Percentiles rank a stretch among this genome's conserved stretches.
Conservation (phyloP, 352 stramenopile genomes). For the Peronosclerospora sorghi region DNA sequence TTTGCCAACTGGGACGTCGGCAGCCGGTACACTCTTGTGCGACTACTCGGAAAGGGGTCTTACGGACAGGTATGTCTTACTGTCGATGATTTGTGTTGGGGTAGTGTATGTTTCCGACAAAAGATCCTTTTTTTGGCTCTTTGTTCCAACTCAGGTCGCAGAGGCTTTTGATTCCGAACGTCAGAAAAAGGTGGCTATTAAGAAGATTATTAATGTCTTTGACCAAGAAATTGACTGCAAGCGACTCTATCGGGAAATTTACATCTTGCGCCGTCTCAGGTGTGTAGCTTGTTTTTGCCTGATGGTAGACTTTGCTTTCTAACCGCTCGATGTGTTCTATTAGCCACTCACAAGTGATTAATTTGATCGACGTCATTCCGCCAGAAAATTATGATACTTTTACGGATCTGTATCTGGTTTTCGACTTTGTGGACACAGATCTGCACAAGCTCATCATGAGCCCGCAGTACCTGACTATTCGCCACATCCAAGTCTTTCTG, state of each 20-base stretch:
- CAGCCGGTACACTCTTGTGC: constrained; percentile 67
- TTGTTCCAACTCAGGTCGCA: constrained; percentile 38
- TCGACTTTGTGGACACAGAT: constrained; percentile 90
- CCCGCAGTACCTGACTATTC: constrained; percentile 87
- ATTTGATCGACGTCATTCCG: constrained; percentile 71
- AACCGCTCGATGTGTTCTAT: background rate
- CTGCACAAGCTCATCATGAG: constrained; percentile 91
- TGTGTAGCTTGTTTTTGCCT: constrained; percentile 8
- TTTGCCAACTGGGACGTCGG: constrained; percentile 81
- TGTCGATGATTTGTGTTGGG: background rate
- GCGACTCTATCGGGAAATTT: constrained; percentile 79
- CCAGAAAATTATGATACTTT: constrained; percentile 78
- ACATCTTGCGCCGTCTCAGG: constrained; percentile 77
- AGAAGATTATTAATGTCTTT: constrained; percentile 86
- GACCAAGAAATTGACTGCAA: constrained; percentile 84
- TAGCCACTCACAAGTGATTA: constrained; percentile 75
- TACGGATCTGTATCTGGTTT: constrained; percentile 88
- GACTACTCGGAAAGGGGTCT: constrained; percentile 72
- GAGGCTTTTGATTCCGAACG: constrained; percentile 72
- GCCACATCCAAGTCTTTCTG: constrained; percentile 95
- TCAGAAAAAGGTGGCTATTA: constrained; percentile 81
- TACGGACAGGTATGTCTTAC: constrained; percentile 57
- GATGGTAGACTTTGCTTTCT: background rate
- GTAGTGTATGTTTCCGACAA: too few relatives aligned
- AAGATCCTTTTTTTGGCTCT: background rate